phyloP scores from a whole-genome alignment of 306 rosid genomes.

The Crataegus laevigata region DNA sequence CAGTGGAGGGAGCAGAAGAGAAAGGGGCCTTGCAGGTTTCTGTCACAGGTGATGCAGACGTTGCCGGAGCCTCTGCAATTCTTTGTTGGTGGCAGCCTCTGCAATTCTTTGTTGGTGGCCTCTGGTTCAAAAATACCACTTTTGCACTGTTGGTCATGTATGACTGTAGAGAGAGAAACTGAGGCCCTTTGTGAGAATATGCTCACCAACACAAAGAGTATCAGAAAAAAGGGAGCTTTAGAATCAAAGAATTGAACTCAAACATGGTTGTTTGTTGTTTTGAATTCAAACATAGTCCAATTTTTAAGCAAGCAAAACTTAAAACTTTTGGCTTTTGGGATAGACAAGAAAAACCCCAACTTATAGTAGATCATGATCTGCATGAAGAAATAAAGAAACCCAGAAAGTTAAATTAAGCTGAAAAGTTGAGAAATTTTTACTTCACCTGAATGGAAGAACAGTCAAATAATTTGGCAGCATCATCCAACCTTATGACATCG shows the following conservation, averaged over 20 bases:
- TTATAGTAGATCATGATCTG: not conserved
- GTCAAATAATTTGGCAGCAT: constrained; percentile 67
- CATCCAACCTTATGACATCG: constrained; percentile 72
- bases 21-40: constrained; percentile 77
- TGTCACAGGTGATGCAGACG: constrained; percentile 74
- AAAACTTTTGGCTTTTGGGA: not conserved
- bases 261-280: not conserved
- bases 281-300: not conserved
- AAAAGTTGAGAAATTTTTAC: not conserved
- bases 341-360: not conserved
- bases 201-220: not conserved
- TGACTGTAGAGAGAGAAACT: constrained; percentile 29
- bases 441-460: constrained; percentile 78
- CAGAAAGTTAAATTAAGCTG: not conserved
- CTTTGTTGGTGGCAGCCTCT: constrained; percentile 62
- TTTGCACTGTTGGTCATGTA: constrained; percentile 86
- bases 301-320: not conserved
- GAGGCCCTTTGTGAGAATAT: not conserved
- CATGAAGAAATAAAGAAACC: not conserved
- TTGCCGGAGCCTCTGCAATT: constrained; percentile 73
- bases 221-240: not conserved
- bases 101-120: constrained; percentile 57
- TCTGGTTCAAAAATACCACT: constrained; percentile 79
- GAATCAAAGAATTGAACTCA: not conserved
- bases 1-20: constrained; percentile 78